Base-by-base conservation (phyloP, 345 rosid genomes). In the Crucihimalaya himalaica region DNA sequence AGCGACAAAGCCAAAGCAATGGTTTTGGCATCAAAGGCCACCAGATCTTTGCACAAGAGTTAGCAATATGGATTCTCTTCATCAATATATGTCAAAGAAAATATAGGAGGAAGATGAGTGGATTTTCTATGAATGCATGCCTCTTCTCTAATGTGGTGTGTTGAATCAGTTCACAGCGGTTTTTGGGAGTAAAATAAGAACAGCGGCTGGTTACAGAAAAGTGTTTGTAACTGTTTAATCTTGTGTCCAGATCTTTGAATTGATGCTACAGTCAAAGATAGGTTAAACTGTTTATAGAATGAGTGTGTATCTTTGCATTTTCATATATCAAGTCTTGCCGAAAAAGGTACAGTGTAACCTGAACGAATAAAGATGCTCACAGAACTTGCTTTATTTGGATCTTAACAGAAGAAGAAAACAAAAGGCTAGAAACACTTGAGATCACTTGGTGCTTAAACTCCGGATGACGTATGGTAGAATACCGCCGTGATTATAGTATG, bases 401-500 rank as follows among this genome's bases (percentile, higher is more conserved):
- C 50, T 32, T 20, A 10, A 45, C 6, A 12, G 63, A 42, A n/a
- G 40, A 67, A 62, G 45, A 54, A 61, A 19, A 34, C n/a, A 53
- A 61, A 20, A 39, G 53, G 16, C 11, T 63, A 16, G 63, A 69
- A 31, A 61, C 39, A 76, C 59, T 34, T 63, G 60, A 77, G 60
- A 77, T 77, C 71, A 70, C 72, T 77, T 72, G 73, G 48, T 20
- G 75, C 68, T 83, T 75, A 88, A 74, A 79, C 82, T 85, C 57
- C 91, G 76, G 70, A 88, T 78, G 11, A 85, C 88, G 21, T 81
- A 88, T 9, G 86, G 91, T 70, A 91, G 89, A 74, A 88, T 87
- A 81, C 95, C 97, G 29, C 95, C 97, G 11, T 91, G 91, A 29
- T 87, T 79, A 55, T 88, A 91, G 72, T 91, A 91, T 0, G 78